Evolutionary conservation across 306 rosid species (phyloP), one percentile per base, ranked within the genome.

Genomic region (Pterocarpus macrocarpus): DNA sequence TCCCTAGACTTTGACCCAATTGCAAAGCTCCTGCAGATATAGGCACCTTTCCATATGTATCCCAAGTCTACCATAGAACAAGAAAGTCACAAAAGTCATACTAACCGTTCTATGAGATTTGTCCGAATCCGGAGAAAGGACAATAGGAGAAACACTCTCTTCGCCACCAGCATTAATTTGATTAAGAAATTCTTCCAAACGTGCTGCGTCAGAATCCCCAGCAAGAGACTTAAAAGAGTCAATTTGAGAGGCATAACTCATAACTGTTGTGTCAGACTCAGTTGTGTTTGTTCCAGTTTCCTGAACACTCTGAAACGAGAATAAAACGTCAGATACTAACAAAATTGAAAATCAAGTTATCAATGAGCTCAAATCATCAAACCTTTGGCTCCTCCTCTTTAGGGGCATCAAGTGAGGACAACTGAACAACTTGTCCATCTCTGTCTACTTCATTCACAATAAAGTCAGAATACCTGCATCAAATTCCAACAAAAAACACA

Each of bases 361-460:
- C 8, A 58, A 39, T 13, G 28, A 58, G 38, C 57, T 28, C 12
- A 41, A 64, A 47, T 52, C 79, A 30, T 55, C 41, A 52, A 8
- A 63, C 69, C 64, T 77, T 64, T 34, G 14, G 34, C 57, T 84
- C 91, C 87, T 89, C 63, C 28, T n/a, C 97, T 5, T 53, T 73
- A 32, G 92, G 90, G 35, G 92, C 87, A 47, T 91, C 94, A 69
- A 93, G 88, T 30, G 90, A 84, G 61, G 93, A 87, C 87, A 95
- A 72, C 39, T 80, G 93, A 84, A 87, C 92, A 80, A 93, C 91
- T 50, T 90, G 77, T 77, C 91, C 97, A 47, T 89, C 95, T 2
- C 36, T 76, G 74, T 89, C 98, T n/a, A 95, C 99, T 91, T 95
- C 98, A 13, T 95, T 86, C 39, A 95, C 98, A 57, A 95, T 93